These are phyloP conservation scores for Aspergillus chevalieri DNA, from an alignment of 2,329 filamentous ascomycete species.

Conservation along the genomic window DNA sequence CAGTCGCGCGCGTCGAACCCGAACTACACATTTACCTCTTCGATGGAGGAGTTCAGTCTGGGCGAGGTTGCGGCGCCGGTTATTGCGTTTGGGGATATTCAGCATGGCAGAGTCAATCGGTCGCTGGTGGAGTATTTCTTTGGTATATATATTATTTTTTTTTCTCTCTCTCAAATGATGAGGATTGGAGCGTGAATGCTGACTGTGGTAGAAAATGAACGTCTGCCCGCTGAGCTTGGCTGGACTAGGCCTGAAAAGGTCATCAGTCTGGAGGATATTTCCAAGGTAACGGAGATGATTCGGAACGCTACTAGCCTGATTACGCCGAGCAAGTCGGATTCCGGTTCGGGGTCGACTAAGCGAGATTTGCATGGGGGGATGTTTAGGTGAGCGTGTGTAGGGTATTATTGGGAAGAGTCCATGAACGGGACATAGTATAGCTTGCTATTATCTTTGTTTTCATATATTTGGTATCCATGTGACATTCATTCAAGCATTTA, in stretches of 20 bases:
- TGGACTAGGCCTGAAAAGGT: slow-evolving; percentile 27
- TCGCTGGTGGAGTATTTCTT: slow-evolving; percentile 17
- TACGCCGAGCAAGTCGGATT: neutral
- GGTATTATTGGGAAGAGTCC: too few species aligned
- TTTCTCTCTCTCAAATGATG: slow-evolving; percentile 25
- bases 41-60: slow-evolving; percentile 41
- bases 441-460: too few species aligned
- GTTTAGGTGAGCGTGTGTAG: too few species aligned
- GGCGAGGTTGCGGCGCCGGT: slow-evolving; percentile 49
- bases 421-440: too few species aligned
- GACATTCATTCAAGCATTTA: too few species aligned
- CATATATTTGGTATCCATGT: too few species aligned
- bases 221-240: slow-evolving; percentile 36
- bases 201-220: slow-evolving; percentile 35
- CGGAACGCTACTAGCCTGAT: slow-evolving; percentile 19
- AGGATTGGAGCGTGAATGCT: neutral
- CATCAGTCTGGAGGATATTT: slow-evolving; percentile 5
- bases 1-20: slow-evolving; percentile 45
- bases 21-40: slow-evolving; percentile 41
- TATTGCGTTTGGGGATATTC: slow-evolving; percentile 45
- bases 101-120: slow-evolving; percentile 34
- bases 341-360: neutral
- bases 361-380: neutral
- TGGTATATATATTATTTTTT: slow-evolving; percentile 4
- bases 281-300: slow-evolving; percentile 8